Evolutionary conservation across 768 basidiomycete genomes (phyloP), one percentile per base, ranked within the genome.

Genomic region (Russula griseocarnosa): DNA sequence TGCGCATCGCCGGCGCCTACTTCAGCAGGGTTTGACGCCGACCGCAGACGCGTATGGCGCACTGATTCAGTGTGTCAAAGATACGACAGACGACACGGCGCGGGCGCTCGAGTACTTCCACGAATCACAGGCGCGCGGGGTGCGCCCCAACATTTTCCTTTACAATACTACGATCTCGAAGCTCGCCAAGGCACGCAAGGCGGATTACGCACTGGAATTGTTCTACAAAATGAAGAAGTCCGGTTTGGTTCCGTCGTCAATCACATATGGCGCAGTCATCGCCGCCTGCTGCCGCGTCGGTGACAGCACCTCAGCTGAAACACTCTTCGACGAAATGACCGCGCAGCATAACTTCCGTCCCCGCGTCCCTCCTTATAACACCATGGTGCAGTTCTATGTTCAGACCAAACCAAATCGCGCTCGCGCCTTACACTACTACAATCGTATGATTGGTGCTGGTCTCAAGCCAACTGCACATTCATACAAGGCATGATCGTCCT

Each of bases 91-190:
- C 74, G 96, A 98, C 70, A 88, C 94, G 0, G 82, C 86, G 3
- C 91, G 94, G 67, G 95, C 94, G 0, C 78, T 94, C 74, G 81
- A 85, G 34, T 82, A 98, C 34, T 98, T 88, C 77, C 77, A 86
- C 32, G 95, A 99, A 74, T 81, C 88, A 24, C 81, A 86, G 65
- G 74, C 76, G 50, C 82, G 83, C 30, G 85, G 86, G 10, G 90
- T 96, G 44, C 68, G 71, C 36, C 88, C 93, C 18, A 94, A 92
- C 71, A 80, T 88, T 53, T 99, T 88, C 76, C 83, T 99, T 44
- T 99, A 90, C 80, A 98, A 99, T 79, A 98, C 92, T 69, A 88
- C 95, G 76, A 98, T 99, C 75, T 94, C 92, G 67, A 95, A 96
- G 77, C 82, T 99, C 11, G 87, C 93, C 36, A 93, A 90, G 74